Evolutionary conservation across 495 filamentous ascomycete genomes (phyloP).

Genomic region (Aspergillus diversus): DNA sequence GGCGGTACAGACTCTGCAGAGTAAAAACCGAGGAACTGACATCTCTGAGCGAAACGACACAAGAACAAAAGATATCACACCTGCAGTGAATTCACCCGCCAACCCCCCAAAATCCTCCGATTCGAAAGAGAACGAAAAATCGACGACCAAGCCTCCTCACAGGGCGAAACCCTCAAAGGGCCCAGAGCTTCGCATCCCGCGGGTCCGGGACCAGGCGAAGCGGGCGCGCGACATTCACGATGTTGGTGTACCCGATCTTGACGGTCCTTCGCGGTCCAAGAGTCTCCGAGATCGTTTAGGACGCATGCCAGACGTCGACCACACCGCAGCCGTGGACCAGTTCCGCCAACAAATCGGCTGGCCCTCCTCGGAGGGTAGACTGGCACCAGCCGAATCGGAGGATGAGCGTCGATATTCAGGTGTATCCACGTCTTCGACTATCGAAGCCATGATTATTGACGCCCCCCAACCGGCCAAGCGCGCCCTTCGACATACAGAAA

Average conservation of each 20-base stretch:
- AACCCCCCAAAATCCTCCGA: conserved; percentile 3
- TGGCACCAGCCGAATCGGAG: conserved; percentile 37
- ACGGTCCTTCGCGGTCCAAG: conserved; percentile 36
- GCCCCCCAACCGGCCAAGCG: conserved; percentile 53
- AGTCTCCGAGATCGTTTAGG: conserved; percentile 41
- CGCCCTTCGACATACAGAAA: conserved; percentile 69
- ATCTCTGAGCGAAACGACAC: conserved; percentile 2
- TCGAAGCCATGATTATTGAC: conserved; percentile 73
- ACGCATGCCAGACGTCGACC: conserved; percentile 27
- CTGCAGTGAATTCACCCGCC: neutral
- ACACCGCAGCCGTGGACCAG: conserved; percentile 40
- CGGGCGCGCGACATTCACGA: conserved; percentile 17
- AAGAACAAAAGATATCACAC: conserved; percentile 3
- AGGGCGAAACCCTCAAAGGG: neutral
- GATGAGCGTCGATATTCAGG: conserved; percentile 56
- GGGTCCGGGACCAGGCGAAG: conserved; percentile 8
- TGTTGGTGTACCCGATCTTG: conserved; percentile 26
- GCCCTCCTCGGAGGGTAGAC: conserved; percentile 37
- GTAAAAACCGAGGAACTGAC: conserved; percentile 17
- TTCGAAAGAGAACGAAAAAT: conserved; percentile 4
- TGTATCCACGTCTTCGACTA: conserved; percentile 68
- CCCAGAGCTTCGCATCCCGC: conserved; percentile 4
- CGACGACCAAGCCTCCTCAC: neutral
- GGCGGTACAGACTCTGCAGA: conserved; percentile 31
- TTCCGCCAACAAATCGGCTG: conserved; percentile 49